These are phyloP conservation scores for Blastobotrys ciferrii DNA, from an alignment of 1,139 yeast genomes.

Conservation along the genomic window DNA sequence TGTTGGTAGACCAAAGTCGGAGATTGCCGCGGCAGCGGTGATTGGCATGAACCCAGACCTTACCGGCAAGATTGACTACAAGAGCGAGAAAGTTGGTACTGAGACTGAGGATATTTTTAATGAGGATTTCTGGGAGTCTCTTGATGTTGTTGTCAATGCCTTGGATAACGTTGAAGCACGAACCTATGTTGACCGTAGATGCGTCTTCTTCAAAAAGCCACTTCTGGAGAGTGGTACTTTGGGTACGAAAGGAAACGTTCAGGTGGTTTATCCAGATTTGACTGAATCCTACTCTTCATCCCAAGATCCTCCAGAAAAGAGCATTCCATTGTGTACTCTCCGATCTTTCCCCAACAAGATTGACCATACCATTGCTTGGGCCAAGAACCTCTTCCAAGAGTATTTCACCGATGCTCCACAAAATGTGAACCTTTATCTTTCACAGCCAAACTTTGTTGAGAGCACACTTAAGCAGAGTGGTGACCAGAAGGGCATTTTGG, in stretches of 20 bases:
- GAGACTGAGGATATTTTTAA: slow-evolving; percentile 88
- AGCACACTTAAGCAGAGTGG: slow-evolving; percentile 87
- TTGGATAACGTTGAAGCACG: slow-evolving; percentile 97
- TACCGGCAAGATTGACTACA: slow-evolving; percentile 69
- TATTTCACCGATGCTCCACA: slow-evolving; percentile 87
- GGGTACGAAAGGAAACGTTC: slow-evolving; percentile 98
- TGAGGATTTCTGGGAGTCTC: slow-evolving; percentile 78
- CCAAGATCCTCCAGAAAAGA: slow-evolving; percentile 97
- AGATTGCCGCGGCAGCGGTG: slow-evolving; percentile 86
- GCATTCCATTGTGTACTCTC: slow-evolving; percentile 94
- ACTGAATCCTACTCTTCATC: slow-evolving; percentile 96
- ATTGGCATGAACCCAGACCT: slow-evolving; percentile 81
- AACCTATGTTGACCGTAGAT: slow-evolving; percentile 94
- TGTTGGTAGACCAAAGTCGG: slow-evolving; percentile 89
- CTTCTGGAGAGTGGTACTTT: slow-evolving; percentile 93
- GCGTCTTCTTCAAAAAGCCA: slow-evolving; percentile 89
- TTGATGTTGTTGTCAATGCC: slow-evolving; percentile 93
- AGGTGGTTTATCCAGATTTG: slow-evolving; percentile 86
- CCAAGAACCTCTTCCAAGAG: slow-evolving; percentile 92
- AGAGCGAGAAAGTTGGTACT: slow-evolving; percentile 84
- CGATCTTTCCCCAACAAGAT: slow-evolving; percentile 97
- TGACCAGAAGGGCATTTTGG: slow-evolving; percentile 83
- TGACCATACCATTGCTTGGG: slow-evolving; percentile 99
- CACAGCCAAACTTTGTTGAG: slow-evolving; percentile 92
- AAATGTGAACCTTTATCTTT: slow-evolving; percentile 83